These are phyloP conservation scores for Wickerhamomyces bisporus DNA, from an alignment of 805 yeast genomes.

Conservation along the genomic window DNA sequence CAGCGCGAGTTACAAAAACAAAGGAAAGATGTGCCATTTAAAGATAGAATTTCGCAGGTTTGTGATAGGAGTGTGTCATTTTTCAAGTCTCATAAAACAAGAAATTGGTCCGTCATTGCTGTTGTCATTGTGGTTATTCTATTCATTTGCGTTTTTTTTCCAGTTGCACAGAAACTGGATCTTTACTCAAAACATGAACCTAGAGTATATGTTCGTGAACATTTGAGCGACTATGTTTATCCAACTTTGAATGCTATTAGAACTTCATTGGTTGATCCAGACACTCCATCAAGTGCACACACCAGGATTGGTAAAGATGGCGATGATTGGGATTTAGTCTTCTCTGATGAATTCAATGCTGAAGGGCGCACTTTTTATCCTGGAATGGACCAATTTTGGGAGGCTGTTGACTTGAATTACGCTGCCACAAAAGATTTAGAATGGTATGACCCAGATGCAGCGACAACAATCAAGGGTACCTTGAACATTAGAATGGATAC, in stretches of 20 bases:
- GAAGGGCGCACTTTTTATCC: constrained; percentile 44
- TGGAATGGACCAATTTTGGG: constrained; percentile 45
- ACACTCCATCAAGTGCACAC: constrained; percentile 51
- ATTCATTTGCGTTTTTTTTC: constrained; percentile 4
- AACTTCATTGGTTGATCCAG: constrained; percentile 60
- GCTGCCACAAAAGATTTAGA: constrained; percentile 45
- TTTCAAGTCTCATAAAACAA: constrained; percentile 1
- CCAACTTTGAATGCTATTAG: constrained; percentile 56
- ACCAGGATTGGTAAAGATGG: constrained; percentile 34
- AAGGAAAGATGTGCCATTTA: background rate
- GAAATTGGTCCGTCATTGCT: constrained; percentile 4
- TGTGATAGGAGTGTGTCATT: no score
- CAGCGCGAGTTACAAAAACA: background rate
- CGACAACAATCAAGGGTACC: constrained; percentile 36
- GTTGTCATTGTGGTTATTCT: background rate
- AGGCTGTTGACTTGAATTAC: constrained; percentile 39
- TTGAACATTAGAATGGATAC: constrained; percentile 37
- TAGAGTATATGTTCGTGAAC: background rate
- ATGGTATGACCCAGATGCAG: constrained; percentile 50
- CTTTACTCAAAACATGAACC: background rate
- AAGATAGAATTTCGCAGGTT: background rate
- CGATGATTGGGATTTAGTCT: constrained; percentile 36
- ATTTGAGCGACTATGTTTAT: constrained; percentile 28
- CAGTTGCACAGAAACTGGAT: constrained; percentile 1
- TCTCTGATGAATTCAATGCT: constrained; percentile 44